These are phyloP conservation scores for Podospora tetraspora DNA, from an alignment of 495 filamentous ascomycete genomes.

Conservation along the genomic window DNA sequence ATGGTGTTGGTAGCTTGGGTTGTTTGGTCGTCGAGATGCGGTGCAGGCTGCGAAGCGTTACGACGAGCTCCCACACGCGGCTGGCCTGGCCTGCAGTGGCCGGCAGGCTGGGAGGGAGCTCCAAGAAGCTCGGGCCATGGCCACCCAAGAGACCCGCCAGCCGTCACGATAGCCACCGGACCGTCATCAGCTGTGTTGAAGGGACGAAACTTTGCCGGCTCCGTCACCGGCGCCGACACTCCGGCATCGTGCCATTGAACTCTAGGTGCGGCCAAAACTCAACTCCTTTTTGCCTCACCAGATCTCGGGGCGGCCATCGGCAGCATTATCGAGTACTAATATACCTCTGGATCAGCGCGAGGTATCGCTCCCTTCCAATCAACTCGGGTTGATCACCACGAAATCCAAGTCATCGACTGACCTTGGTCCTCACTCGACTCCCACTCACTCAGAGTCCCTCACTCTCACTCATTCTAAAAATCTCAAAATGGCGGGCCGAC, in stretches of 20 bases:
- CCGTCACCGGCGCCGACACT: slow-evolving; percentile 7
- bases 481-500: slow-evolving; percentile 23
- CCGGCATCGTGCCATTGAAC: neutral
- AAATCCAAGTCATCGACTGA: neutral
- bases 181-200: neutral
- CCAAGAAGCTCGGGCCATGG: slow-evolving; percentile 15
- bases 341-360: neutral
- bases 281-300: neutral
- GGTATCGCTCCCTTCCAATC: neutral
- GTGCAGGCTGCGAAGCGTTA: slow-evolving; percentile 24
- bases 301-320: no score
- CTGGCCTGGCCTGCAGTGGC: neutral
- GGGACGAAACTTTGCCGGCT: neutral
- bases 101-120: slow-evolving; percentile 11
- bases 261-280: neutral
- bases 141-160: neutral
- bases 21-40: slow-evolving; percentile 7
- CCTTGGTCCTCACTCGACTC: neutral
- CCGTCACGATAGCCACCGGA: neutral
- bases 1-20: slow-evolving; percentile 8
- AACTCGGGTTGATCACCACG: neutral
- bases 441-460: neutral
- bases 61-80: slow-evolving; percentile 20
- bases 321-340: neutral
- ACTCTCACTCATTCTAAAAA: neutral